Base-by-base conservation (phyloP, 495 filamentous ascomycete genomes). In the Xylaria bambusicola region DNA sequence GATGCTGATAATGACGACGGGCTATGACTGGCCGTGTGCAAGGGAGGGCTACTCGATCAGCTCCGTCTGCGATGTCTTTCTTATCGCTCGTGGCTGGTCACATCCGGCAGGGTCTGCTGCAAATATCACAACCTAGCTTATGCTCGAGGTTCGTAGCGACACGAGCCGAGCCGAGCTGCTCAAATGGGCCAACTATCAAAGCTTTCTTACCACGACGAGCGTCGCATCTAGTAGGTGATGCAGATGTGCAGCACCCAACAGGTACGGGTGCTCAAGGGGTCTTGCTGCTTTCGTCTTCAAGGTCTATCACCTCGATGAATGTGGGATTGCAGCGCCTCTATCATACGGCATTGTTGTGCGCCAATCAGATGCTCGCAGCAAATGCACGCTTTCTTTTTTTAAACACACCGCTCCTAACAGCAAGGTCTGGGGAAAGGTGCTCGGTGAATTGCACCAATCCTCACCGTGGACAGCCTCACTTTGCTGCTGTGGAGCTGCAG, bases 371-470 rank as follows among this genome's bases (percentile, higher is more conserved):
- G 26, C 17, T 13, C 0, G 21, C 5, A 18, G 17, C 17, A 10
- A 27, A 6, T 44, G 44, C 46, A 35, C 35, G 36, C 46, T 48
- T 58, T 51, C 46, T 33, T 51, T 51, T 58, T 50, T 21, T 1
- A 45, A n/a, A 24, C 56, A 44, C 44, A 50, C 44, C 35, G 56
- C 57, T 47, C 41, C n/a, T 29, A 46, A 29, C 40, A 45, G 40
- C 57, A 53, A 53, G 57, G 48, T 52, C 48, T 46, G 31, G 40
- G n/a, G 24, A 20, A 29, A 46, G 20, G 33, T 47, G 41, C 38
- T 51, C 57, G 57, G 57, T 60, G 47, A 60, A 53, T 60, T 24
- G 40, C 41, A 53, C 57, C 42, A 38, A 52, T 51, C 40, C 40
- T 53, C 49, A 60, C 57, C 48, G 49, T 41, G 29, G 49, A 40